These are phyloP conservation scores for Vanrija sp. DNA, from an alignment of 1,284 basidiomycete genomes.

Conservation along the genomic window DNA sequence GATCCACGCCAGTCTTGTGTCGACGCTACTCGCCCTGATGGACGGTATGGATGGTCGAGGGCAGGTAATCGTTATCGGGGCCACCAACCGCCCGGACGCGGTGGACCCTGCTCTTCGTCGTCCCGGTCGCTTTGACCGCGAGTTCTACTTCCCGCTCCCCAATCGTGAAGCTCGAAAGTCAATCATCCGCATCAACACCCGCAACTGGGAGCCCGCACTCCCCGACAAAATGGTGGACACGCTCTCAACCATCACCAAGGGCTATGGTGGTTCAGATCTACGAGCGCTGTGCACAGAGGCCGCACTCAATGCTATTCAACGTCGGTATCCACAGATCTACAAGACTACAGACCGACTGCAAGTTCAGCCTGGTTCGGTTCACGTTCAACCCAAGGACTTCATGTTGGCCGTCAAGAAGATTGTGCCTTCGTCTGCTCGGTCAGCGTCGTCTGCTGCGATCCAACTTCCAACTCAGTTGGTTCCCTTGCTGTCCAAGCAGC, in stretches of 20 bases:
- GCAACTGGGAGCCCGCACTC: constrained; percentile 82
- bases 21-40: constrained; percentile 94
- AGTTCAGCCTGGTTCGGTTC: constrained; percentile 80
- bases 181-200: constrained; percentile 89
- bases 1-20: constrained; percentile 96
- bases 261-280: constrained; percentile 95
- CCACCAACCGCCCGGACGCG: constrained; percentile 94
- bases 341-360: constrained; percentile 80
- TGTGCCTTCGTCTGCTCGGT: constrained; percentile 89
- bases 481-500: constrained; percentile 65
- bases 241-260: constrained; percentile 87
- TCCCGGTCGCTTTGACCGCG: constrained; percentile 94
- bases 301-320: constrained; percentile 91
- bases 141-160: constrained; percentile 97
- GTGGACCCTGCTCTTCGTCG: constrained; percentile 92
- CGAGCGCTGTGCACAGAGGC: constrained; percentile 95
- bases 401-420: constrained; percentile 96
- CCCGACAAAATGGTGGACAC: constrained; percentile 61
- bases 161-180: constrained; percentile 76
- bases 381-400: constrained; percentile 85
- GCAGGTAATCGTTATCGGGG: constrained; percentile 97
- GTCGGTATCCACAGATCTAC: constrained; percentile 97
- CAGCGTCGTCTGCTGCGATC: constrained; percentile 75
- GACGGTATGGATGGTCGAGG: constrained; percentile 98
- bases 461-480: constrained; percentile 83